Percentiles rank a stretch among this genome's conserved stretches.
Conservation (phyloP, 2,329 filamentous ascomycete species). For the Monosporascus sp. region DNA sequence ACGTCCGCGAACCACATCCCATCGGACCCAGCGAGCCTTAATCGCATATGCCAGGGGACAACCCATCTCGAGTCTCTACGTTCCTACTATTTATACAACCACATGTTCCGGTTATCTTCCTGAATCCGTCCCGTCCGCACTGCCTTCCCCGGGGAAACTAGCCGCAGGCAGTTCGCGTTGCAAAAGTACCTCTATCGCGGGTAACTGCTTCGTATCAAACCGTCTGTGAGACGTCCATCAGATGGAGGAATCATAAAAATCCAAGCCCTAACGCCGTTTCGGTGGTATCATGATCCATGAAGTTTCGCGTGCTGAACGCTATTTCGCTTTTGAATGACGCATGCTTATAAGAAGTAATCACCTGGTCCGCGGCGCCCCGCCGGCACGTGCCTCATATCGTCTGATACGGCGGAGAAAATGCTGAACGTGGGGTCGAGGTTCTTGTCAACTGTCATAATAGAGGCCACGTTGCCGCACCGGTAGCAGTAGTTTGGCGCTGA, state of each 20-base stretch:
- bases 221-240: not conserved
- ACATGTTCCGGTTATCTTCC: not conserved
- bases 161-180: too few relatives aligned
- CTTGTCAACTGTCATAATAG: constrained; percentile 86
- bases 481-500: constrained; percentile 96
- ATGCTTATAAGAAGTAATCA: constrained; percentile 61
- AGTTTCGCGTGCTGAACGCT: constrained; percentile 10
- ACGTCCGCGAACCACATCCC: not conserved
- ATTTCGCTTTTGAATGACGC: constrained; percentile 13
- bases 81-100: not conserved
- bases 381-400: constrained; percentile 75
- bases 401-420: constrained; percentile 85
- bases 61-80: not conserved
- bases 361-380: constrained; percentile 62
- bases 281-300: constrained; percentile 22
- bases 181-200: too few relatives aligned
- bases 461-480: constrained; percentile 92
- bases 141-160: not conserved
- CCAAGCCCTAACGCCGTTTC: constrained; percentile 3
- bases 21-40: not conserved
- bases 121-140: not conserved
- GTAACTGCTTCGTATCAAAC: too few relatives aligned
- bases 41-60: not conserved
- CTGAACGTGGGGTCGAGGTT: constrained; percentile 87
- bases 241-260: constrained; percentile 1